Evolutionary conservation across 108 stramenopile species (phyloP).

Genomic region (Stephanodiscus minutulus): DNA sequence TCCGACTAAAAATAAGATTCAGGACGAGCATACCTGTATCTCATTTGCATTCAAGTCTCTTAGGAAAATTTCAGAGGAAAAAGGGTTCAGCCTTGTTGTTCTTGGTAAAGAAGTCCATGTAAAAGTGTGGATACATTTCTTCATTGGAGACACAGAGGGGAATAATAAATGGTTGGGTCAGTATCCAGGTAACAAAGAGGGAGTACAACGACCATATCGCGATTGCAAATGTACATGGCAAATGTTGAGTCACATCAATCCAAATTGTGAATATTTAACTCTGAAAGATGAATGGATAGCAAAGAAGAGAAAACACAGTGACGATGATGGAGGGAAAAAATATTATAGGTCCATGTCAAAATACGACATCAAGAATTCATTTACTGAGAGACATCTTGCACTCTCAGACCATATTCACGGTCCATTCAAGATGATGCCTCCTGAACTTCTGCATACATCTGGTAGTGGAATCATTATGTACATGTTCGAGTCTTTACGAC

Average conservation of each 20-base stretch:
- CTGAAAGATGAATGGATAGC: background rate
- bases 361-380: background rate
- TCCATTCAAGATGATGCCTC: background rate
- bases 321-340: background rate
- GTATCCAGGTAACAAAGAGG: background rate
- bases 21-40: background rate
- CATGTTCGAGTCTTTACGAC: background rate
- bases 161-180: background rate
- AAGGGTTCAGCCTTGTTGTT: background rate
- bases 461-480: background rate
- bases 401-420: background rate
- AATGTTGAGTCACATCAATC: background rate
- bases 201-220: background rate
- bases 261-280: background rate
- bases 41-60: background rate
- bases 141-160: background rate
- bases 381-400: background rate
- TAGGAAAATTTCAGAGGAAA: background rate
- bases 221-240: constrained; percentile 1
- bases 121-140: background rate
- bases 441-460: constrained; percentile 1
- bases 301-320: too few relatives aligned
- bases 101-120: background rate
- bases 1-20: background rate
- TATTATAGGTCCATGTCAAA: background rate